These are phyloP conservation scores for Talaromyces stipitatus DNA, from an alignment of 495 filamentous ascomycete species.

Conservation along the genomic window DNA sequence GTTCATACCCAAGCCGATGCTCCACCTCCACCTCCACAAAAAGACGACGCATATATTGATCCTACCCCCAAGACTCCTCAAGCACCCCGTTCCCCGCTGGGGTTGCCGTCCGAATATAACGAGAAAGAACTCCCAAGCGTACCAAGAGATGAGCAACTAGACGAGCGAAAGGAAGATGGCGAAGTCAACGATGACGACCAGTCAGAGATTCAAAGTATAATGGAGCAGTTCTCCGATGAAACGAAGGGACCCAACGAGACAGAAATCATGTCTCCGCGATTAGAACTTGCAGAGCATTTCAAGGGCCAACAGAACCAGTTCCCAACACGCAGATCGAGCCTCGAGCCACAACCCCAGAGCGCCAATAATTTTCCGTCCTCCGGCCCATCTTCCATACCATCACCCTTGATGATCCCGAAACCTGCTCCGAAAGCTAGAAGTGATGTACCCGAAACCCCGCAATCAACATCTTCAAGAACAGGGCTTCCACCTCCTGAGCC, in stretches of 20 bases:
- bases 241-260: conserved; percentile 58
- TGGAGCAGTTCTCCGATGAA: conserved; percentile 72
- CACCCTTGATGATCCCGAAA: conserved; percentile 6
- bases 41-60: conserved; percentile 54
- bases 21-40: conserved; percentile 33
- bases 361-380: not conserved
- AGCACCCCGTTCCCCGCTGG: conserved; percentile 42
- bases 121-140: conserved; percentile 48
- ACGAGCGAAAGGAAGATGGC: conserved; percentile 22
- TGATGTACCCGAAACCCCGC: conserved; percentile 30
- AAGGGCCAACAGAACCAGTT: conserved; percentile 56
- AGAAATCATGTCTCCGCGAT: conserved; percentile 74
- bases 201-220: conserved; percentile 91
- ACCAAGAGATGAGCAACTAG: conserved; percentile 44
- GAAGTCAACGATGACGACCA: conserved; percentile 59
- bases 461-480: conserved; percentile 39
- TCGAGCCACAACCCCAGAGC: conserved; percentile 50
- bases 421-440: conserved; percentile 11
- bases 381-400: not conserved
- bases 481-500: conserved; percentile 77
- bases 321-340: conserved; percentile 75
- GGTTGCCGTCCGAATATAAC: conserved; percentile 30
- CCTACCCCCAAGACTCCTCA: conserved; percentile 54
- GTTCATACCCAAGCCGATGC: conserved; percentile 13
- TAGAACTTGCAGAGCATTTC: conserved; percentile 65